These are phyloP conservation scores for Dictyostelium intermedium DNA, from an alignment of 78 protist genomes.

Conservation along the genomic window DNA sequence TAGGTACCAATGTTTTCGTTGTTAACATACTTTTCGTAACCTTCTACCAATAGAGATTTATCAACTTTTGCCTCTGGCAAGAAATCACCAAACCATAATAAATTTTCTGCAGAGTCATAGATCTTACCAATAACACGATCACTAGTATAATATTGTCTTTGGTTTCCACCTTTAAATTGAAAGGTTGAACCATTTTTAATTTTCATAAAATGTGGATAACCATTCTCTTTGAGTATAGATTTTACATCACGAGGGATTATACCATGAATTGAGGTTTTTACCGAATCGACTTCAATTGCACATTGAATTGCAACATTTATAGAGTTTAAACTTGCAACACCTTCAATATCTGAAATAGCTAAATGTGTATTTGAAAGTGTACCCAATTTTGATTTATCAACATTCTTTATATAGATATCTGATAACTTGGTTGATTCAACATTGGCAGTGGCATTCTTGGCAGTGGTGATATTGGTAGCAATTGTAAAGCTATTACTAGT, in stretches of 20 bases:
- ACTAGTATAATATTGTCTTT: neutral
- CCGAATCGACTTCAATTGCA: conserved; percentile 69
- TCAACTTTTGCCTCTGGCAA: neutral
- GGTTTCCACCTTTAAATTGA: neutral
- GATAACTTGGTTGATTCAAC: neutral
- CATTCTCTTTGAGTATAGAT: neutral
- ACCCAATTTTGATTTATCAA: conserved; percentile 16
- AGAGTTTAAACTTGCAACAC: neutral
- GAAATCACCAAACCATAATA: neutral
- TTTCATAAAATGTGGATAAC: conserved; percentile 49
- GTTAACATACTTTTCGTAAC: neutral
- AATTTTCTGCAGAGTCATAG: neutral
- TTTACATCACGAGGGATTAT: conserved; percentile 14
- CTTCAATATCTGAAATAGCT: conserved; percentile 28
- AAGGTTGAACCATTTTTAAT: neutral
- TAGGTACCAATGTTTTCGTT: neutral
- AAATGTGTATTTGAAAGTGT: conserved; percentile 52
- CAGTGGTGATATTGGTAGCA: neutral
- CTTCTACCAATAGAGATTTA: neutral
- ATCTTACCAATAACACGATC: conserved; percentile 14
- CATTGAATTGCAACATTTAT: conserved; percentile 39
- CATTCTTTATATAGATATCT: conserved; percentile 19
- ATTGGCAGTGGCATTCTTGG: neutral
- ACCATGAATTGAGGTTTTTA: conserved; percentile 61
- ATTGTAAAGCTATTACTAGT: neutral